These are phyloP conservation scores for Myxozyma melibiosi DNA, from an alignment of 805 yeast species.

Conservation along the genomic window DNA sequence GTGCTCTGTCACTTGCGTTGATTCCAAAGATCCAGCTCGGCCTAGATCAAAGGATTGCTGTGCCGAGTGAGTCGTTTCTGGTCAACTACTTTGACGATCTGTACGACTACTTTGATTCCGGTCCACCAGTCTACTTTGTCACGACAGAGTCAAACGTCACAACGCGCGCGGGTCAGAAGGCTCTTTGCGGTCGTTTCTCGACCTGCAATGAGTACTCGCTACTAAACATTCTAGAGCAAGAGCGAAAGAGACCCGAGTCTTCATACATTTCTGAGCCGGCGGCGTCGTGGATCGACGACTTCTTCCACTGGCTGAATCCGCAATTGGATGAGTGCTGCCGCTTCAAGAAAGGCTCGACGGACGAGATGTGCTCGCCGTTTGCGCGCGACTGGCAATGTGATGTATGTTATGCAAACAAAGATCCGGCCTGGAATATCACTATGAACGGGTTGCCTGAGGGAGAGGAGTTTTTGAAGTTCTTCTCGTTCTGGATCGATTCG, in stretches of 20 bases:
- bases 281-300: conserved; percentile 93
- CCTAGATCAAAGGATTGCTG: conserved; percentile 84
- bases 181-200: conserved; percentile 84
- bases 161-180: conserved; percentile 61
- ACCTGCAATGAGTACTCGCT: conserved; percentile 79
- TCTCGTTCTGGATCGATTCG: conserved; percentile 77
- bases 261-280: conserved; percentile 80
- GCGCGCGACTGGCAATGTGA: conserved; percentile 51
- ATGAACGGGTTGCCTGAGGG: conserved; percentile 86
- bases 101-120: conserved; percentile 72
- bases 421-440: conserved; percentile 63
- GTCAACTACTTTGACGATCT: conserved; percentile 79
- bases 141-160: conserved; percentile 71
- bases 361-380: conserved; percentile 45
- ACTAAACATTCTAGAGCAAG: conserved; percentile 82
- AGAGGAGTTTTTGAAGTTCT: conserved; percentile 68
- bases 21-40: conserved; percentile 76
- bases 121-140: conserved; percentile 90
- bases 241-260: conserved; percentile 62
- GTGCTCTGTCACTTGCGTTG: conserved; percentile 67
- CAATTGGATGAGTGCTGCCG: conserved; percentile 84
- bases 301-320: conserved; percentile 83
- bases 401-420: conserved; percentile 64
- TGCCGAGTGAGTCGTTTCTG: conserved; percentile 81
- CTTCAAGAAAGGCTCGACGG: conserved; percentile 53